These are phyloP conservation scores for Metschnikowia drakensbergensis DNA, from an alignment of 805 yeast species.

Conservation along the genomic window DNA sequence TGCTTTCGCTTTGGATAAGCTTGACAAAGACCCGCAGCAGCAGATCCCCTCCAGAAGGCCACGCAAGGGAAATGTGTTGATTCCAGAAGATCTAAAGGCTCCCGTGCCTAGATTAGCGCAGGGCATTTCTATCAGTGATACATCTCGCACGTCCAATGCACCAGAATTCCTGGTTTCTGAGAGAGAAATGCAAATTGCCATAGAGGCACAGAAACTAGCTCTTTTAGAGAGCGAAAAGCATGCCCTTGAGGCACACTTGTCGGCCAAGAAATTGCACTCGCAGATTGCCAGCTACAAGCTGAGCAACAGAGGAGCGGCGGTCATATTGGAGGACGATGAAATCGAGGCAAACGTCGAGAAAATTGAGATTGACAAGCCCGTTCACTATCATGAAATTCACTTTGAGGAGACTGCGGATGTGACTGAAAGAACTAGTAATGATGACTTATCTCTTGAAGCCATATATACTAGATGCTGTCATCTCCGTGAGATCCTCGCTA, in stretches of 20 bases:
- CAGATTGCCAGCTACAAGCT: slow-evolving; percentile 53
- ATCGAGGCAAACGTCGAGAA: slow-evolving; percentile 17
- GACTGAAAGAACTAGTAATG: slow-evolving; percentile 3
- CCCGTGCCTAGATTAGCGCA: slow-evolving; percentile 61
- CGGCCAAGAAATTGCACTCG: slow-evolving; percentile 65
- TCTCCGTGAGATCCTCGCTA: slow-evolving; percentile 46
- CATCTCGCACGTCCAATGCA: slow-evolving; percentile 12
- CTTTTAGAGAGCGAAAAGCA: slow-evolving; percentile 62
- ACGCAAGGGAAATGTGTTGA: slow-evolving; percentile 46
- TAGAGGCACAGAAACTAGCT: slow-evolving; percentile 55
- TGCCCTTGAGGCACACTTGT: slow-evolving; percentile 70
- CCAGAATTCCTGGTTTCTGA: slow-evolving; percentile 33
- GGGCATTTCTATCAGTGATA: slow-evolving; percentile 55
- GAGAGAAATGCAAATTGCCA: slow-evolving; percentile 50
- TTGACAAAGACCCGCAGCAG: slow-evolving; percentile 60
- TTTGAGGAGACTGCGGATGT: slow-evolving; percentile 27
- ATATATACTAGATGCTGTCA: slow-evolving; percentile 50
- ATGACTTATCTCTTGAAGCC: slow-evolving; percentile 41
- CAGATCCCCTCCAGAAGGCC: slow-evolving; percentile 59
- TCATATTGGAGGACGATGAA: slow-evolving; percentile 19
- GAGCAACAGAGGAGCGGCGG: slow-evolving; percentile 4
- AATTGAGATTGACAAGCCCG: slow-evolving; percentile 66
- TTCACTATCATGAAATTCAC: slow-evolving; percentile 55
- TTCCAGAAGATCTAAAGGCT: slow-evolving; percentile 63
- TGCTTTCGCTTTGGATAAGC: slow-evolving; percentile 70